A percentile compares a stretch with the other conserved stretches of the same genome.
Evolutionary conservation across 2,329 filamentous ascomycete genomes (phyloP).

Genomic region (Scopulariopsis brevicaulis): DNA sequence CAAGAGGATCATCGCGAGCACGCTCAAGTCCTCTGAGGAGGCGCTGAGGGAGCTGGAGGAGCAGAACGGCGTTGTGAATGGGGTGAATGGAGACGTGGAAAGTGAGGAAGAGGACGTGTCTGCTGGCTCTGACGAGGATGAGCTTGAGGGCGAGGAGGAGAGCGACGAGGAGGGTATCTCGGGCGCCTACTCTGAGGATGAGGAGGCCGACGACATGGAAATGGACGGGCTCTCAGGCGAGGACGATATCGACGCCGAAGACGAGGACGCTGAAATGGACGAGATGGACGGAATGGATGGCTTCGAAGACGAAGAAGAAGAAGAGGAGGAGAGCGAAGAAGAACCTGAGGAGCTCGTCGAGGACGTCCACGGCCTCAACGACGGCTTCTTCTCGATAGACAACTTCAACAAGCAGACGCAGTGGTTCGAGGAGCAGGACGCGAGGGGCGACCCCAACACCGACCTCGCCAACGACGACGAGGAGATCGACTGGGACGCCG

Average conservation of each 20-base stretch:
- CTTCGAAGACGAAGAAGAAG: constrained; percentile 14
- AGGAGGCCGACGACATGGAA: constrained; percentile 20
- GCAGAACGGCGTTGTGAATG: constrained; percentile 29
- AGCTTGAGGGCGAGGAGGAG: constrained; percentile 18
- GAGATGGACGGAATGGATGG: constrained; percentile 13
- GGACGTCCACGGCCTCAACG: constrained; percentile 80
- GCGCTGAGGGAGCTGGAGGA: constrained; percentile 37
- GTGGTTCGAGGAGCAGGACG: constrained; percentile 78
- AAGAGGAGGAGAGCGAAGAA: constrained; percentile 19
- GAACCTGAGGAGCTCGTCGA: constrained; percentile 38
- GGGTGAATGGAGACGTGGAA: constrained; percentile 11
- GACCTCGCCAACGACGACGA: constrained; percentile 73
- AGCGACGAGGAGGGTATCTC: too few relatives aligned
- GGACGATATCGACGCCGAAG: constrained; percentile 11
- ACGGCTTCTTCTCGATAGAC: constrained; percentile 96
- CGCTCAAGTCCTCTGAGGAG: constrained; percentile 35
- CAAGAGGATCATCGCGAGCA: constrained; percentile 59
- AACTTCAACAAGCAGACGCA: constrained; percentile 94
- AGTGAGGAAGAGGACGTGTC: constrained; percentile 16
- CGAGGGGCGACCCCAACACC: constrained; percentile 61
- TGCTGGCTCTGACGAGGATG: constrained; percentile 2
- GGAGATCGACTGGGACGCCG: constrained; percentile 75
- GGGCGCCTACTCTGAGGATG: constrained; percentile 13
- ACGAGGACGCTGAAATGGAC: constrained; percentile 16
- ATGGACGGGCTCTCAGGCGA: too few relatives aligned